Percentiles rank a stretch among this genome's conserved stretches.
Conservation (phyloP, 768 basidiomycete genomes). For the Tephrocybe rancida region DNA sequence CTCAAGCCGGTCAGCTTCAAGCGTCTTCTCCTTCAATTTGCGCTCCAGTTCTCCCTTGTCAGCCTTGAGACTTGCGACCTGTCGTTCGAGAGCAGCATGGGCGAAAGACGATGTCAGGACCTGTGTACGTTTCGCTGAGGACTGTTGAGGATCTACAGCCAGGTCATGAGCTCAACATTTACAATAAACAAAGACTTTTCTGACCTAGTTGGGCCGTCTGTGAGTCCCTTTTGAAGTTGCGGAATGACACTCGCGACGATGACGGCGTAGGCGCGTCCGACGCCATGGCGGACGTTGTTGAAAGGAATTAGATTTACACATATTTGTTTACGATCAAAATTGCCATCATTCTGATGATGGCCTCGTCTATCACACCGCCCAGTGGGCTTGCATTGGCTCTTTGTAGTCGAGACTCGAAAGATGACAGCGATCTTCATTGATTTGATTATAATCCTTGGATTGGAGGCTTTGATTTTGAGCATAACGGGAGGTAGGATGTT, state of each 20-base stretch:
- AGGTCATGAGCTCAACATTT: background rate
- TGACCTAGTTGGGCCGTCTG: slow-evolving; percentile 8
- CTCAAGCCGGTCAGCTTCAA: slow-evolving; percentile 65
- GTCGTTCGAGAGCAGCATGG: slow-evolving; percentile 68
- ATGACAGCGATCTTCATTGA: too few relatives aligned
- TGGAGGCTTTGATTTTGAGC: too few relatives aligned
- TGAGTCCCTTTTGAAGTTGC: slow-evolving; percentile 6
- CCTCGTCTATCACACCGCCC: too few relatives aligned
- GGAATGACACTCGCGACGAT: slow-evolving; percentile 1
- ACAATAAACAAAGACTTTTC: background rate
- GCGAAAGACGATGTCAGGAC: slow-evolving; percentile 63
- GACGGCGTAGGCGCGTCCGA: slow-evolving; percentile 6
- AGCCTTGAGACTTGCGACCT: slow-evolving; percentile 62
- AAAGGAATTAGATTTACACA: background rate
- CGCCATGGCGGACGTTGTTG: background rate
- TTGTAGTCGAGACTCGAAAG: too few relatives aligned
- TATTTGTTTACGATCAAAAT: slow-evolving; percentile 1
- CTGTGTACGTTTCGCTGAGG: slow-evolving; percentile 63
- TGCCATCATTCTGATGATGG: background rate
- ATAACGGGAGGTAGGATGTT: too few relatives aligned
- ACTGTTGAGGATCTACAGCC: slow-evolving; percentile 61
- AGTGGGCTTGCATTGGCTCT: too few relatives aligned
- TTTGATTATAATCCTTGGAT: too few relatives aligned
- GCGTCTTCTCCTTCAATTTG: slow-evolving; percentile 67
- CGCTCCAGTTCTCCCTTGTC: slow-evolving; percentile 67